A percentile compares a stretch with the other conserved stretches of the same genome.
Conservation (phyloP, 169 alveolate genomes). For the Plasmodium vinckei region DNA sequence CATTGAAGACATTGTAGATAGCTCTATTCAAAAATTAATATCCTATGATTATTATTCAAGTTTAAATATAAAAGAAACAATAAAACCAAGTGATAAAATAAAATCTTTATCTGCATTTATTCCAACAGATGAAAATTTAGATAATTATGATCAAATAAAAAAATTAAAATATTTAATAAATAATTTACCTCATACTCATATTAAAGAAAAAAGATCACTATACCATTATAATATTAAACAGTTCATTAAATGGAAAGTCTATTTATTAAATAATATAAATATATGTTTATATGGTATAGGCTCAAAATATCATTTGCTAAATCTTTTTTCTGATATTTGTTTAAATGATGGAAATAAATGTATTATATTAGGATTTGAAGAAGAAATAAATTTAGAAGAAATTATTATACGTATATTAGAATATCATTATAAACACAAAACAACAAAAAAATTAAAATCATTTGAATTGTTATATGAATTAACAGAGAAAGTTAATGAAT, state of each 20-base stretch:
- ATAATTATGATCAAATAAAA: slow-evolving; percentile 53
- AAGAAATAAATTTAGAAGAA: slow-evolving; percentile 66
- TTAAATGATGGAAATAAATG: slow-evolving; percentile 71
- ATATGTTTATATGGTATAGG: slow-evolving; percentile 68
- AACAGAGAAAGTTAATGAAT: slow-evolving; percentile 34
- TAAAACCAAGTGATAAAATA: slow-evolving; percentile 61
- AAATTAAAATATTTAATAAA: slow-evolving; percentile 52
- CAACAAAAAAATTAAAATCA: slow-evolving; percentile 48
- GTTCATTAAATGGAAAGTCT: slow-evolving; percentile 64
- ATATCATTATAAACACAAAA: slow-evolving; percentile 57
- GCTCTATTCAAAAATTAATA: slow-evolving; percentile 50
- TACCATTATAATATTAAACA: slow-evolving; percentile 66
- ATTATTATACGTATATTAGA: slow-evolving; percentile 48
- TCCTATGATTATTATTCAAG: slow-evolving; percentile 71
- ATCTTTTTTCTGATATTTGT: slow-evolving; percentile 45
- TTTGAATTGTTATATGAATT: slow-evolving; percentile 60
- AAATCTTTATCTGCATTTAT: slow-evolving; percentile 50
- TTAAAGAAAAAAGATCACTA: slow-evolving; percentile 59
- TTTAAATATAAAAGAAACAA: slow-evolving; percentile 47
- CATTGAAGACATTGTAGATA: slow-evolving; percentile 46
- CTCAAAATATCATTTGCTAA: slow-evolving; percentile 61
- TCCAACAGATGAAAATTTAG: slow-evolving; percentile 57
- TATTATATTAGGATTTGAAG: slow-evolving; percentile 55
- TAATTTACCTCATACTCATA: slow-evolving; percentile 58
- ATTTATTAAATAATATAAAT: slow-evolving; percentile 64